These are phyloP conservation scores for Xylaria scruposa DNA, from an alignment of 495 filamentous ascomycete genomes.

Conservation along the genomic window DNA sequence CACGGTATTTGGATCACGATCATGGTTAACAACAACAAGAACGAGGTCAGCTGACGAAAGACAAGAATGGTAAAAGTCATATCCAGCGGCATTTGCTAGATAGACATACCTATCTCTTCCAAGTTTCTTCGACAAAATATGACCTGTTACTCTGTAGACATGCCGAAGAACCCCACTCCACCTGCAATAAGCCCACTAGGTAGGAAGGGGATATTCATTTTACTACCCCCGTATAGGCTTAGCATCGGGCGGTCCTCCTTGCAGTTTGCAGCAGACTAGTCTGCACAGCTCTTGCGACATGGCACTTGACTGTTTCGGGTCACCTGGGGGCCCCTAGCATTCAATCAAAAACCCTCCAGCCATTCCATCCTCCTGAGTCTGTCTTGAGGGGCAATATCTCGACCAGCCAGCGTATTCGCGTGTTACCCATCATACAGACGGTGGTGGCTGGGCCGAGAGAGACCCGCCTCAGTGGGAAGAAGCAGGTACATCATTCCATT, in stretches of 20 bases:
- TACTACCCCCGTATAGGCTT: slow-evolving; percentile 16
- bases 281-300: slow-evolving; percentile 19
- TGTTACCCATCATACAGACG: background rate
- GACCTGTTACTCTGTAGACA: background rate
- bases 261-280: slow-evolving; percentile 10
- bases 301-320: slow-evolving; percentile 21
- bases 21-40: too few relatives aligned
- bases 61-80: background rate
- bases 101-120: background rate
- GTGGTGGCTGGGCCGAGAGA: slow-evolving; percentile 16
- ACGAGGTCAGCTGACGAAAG: background rate
- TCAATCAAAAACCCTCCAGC: slow-evolving; percentile 16
- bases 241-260: slow-evolving; percentile 18
- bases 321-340: slow-evolving; percentile 7
- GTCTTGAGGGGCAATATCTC: background rate
- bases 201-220: slow-evolving; percentile 26
- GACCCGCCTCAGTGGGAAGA: background rate
- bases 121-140: background rate
- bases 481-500: slow-evolving; percentile 1
- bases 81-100: background rate
- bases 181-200: background rate
- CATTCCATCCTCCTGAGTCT: slow-evolving; percentile 19
- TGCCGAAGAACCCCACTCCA: background rate
- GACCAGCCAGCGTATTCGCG: background rate
- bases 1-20: background rate